Conservation (phyloP, 1,284 basidiomycete species). For the Microbotryomycetes sp. region DNA sequence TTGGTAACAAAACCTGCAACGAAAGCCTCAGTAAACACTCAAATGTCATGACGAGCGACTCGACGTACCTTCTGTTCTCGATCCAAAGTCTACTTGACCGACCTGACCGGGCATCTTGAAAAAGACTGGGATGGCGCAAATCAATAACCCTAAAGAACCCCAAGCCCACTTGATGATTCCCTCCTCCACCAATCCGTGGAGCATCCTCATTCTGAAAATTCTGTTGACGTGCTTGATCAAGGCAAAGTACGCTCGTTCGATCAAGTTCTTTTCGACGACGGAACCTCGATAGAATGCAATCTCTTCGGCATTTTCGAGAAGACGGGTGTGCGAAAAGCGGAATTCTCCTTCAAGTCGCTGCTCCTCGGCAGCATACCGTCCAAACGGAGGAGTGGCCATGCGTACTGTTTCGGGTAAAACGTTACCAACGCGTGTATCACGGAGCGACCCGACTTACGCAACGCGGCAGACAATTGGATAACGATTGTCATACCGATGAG, state of each 20-base stretch:
- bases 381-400: conserved; percentile 85
- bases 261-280: conserved; percentile 81
- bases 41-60: neutral
- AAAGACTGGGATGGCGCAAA: conserved; percentile 93
- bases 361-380: conserved; percentile 68
- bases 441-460: conserved; percentile 52
- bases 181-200: conserved; percentile 88
- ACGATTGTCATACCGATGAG: conserved; percentile 74
- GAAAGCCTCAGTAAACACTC: neutral
- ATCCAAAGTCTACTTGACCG: conserved; percentile 60
- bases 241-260: conserved; percentile 84
- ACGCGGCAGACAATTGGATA: conserved; percentile 69
- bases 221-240: conserved; percentile 82
- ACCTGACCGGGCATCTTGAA: conserved; percentile 65
- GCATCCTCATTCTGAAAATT: conserved; percentile 72
- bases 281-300: conserved; percentile 89
- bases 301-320: conserved; percentile 90
- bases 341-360: conserved; percentile 81
- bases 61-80: conserved; percentile 68
- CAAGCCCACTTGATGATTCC: conserved; percentile 73
- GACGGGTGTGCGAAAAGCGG: conserved; percentile 75
- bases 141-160: conserved; percentile 82
- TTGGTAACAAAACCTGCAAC: conserved; percentile 61
- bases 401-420: conserved; percentile 51
- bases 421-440: neutral